Percentiles rank a stretch among this genome's conserved stretches.
These are phyloP conservation scores for Leccinum sublutescens DNA, from an alignment of 768 basidiomycete genomes.

Conservation along the genomic window DNA sequence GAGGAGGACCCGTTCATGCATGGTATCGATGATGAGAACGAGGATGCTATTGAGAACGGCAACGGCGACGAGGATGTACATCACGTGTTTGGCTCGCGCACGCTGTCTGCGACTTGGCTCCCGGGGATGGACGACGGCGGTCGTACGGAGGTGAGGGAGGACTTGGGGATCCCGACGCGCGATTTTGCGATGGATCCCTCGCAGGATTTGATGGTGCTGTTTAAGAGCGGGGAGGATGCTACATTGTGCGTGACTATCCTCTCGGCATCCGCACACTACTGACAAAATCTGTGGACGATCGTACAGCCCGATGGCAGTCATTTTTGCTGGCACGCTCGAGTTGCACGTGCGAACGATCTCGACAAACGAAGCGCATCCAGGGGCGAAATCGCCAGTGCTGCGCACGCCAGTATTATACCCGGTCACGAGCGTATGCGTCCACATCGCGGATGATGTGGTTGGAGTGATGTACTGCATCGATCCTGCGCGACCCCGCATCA, in stretches of 20 bases:
- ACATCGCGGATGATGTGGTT: conserved; percentile 54
- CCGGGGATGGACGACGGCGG: conserved; percentile 10
- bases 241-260: conserved; percentile 11
- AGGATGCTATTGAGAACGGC: not conserved
- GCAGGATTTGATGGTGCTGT: conserved; percentile 54
- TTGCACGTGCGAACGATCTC: conserved; percentile 48
- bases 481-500: conserved; percentile 23
- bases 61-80: not conserved
- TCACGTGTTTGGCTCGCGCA: conserved; percentile 23
- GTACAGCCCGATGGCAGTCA: conserved; percentile 10
- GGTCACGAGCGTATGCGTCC: conserved; percentile 39
- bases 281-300: not conserved
- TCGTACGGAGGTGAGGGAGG: conserved; percentile 24
- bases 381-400: conserved; percentile 34
- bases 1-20: not conserved
- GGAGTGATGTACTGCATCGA: conserved; percentile 44
- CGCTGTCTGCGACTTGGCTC: conserved; percentile 21
- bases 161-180: conserved; percentile 42
- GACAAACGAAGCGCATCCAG: conserved; percentile 41
- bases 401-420: conserved; percentile 22
- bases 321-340: conserved; percentile 20
- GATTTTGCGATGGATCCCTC: conserved; percentile 69
- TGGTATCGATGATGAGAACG: not conserved
- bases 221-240: conserved; percentile 27
- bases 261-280: not conserved